Evolutionary conservation across 768 basidiomycete species (phyloP), one percentile per base, ranked within the genome.

Genomic region (Tricholoma matsutake): DNA sequence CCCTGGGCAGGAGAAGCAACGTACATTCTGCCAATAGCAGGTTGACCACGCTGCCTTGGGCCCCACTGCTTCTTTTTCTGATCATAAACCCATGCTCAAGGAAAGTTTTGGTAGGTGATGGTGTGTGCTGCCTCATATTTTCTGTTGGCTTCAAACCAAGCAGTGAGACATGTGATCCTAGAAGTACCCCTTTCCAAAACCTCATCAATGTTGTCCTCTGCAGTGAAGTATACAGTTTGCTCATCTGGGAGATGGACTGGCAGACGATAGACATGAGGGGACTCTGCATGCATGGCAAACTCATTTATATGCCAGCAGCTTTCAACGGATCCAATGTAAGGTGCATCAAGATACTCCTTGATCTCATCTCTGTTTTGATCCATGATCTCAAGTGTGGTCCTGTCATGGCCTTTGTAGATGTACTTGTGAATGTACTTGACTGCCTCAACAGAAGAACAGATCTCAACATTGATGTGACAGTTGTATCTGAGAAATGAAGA

Each of bases 391-490:
- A 83, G 60, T 69, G 85, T 86, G 64, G 83, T 81, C 58, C 85
- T 81, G 61, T 81, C 81, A 57, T 75, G 20, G 60, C 74, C 81
- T 64, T 81, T 83, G 68, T 79, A 71, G 6, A 80, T 69, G 62
- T 81, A 81, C 65, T 80, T 81, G 65, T 73, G 68, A 16, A 76
- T 67, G 56, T 82, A 83, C 56, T 82, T 81, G 57, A 78, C 65
- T 69, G 47, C 71, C 22, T 25, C 3, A 3, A 25, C 22, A 1
- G 22, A 25, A 25, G 22, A 25, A 25, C 2, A 25, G 22, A 25
- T 67, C 59, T 83, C 80, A 1, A 80, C 61, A 68, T 83, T 83
- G 59, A 80, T 78, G 57, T 83, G 80, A 57, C 78, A 78, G 25
- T 39, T 71, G 16, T 60, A 72, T 79, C 49, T 72, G 63, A 0